Evolutionary conservation across 805 yeast genomes (phyloP).

Genomic region (Schwanniomyces yamadae): DNA sequence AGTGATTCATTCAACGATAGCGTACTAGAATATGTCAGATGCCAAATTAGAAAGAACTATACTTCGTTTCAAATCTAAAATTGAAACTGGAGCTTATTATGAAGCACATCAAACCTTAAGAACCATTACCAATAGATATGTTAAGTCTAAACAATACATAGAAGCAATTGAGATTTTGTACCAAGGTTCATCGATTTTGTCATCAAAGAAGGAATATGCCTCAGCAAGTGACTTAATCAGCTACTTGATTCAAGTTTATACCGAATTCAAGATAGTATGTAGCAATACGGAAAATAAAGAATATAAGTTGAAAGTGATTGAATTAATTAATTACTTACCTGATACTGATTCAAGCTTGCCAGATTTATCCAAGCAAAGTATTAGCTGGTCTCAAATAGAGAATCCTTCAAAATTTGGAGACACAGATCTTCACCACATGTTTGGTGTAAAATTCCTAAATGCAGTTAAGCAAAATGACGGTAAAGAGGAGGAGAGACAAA

Average conservation of each 20-base stretch:
- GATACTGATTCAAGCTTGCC: conserved; percentile 49
- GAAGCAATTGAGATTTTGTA: conserved; percentile 75
- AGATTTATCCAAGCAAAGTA: conserved; percentile 63
- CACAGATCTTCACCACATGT: conserved; percentile 65
- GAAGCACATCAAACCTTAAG: conserved; percentile 96
- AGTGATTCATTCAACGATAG: too few relatives aligned
- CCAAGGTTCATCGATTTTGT: conserved; percentile 66
- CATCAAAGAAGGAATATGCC: conserved; percentile 71
- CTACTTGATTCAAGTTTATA: conserved; percentile 71
- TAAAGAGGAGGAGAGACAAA: conserved; percentile 29
- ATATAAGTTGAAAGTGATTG: conserved; percentile 47
- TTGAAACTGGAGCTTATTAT: conserved; percentile 74
- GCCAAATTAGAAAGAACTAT: conserved; percentile 57
- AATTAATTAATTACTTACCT: conserved; percentile 45
- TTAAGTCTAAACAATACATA: conserved; percentile 60
- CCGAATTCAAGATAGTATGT: conserved; percentile 44
- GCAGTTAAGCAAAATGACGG: conserved; percentile 19
- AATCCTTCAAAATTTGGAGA: conserved; percentile 60
- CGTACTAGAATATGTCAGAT: conserved; percentile 19
- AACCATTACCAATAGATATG: conserved; percentile 84
- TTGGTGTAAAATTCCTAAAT: conserved; percentile 64
- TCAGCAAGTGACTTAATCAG: conserved; percentile 75
- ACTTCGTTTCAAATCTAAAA: conserved; percentile 64
- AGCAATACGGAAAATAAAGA: conserved; percentile 28
- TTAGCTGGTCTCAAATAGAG: conserved; percentile 63